Evolutionary conservation across 352 stramenopile genomes (phyloP).

Genomic region (Globisporangium solare): DNA sequence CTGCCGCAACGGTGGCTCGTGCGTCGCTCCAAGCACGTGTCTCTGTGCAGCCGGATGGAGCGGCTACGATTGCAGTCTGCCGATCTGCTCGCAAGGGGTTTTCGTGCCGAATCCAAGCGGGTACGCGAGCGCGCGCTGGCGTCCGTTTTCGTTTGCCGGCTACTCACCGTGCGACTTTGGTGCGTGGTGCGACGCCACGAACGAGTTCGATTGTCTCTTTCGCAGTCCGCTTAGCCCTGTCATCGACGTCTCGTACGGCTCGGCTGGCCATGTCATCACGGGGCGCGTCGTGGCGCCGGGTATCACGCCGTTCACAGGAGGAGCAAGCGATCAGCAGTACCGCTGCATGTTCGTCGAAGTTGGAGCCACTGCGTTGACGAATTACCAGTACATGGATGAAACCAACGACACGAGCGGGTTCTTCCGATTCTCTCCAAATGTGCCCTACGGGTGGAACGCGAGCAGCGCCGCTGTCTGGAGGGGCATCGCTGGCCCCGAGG

Average conservation of each 20-base stretch:
- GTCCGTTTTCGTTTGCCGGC: constrained; percentile 56
- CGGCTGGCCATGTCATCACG: constrained; percentile 18
- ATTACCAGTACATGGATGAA: constrained; percentile 88
- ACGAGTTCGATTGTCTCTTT: constrained; percentile 91
- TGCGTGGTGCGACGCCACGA: constrained; percentile 89
- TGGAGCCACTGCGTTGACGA: constrained; percentile 58
- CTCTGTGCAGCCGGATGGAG: constrained; percentile 90
- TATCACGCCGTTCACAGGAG: constrained; percentile 8
- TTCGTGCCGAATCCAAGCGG: constrained; percentile 84
- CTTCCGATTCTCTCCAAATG: constrained; percentile 76
- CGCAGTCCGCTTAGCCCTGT: constrained; percentile 35
- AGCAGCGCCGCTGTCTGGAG: constrained; percentile 57
- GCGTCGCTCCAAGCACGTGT: constrained; percentile 93
- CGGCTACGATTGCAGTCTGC: constrained; percentile 90
- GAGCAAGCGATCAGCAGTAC: too few species aligned
- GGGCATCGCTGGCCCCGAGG: constrained; percentile 32
- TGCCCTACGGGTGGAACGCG: constrained; percentile 85
- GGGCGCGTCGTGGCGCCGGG: constrained; percentile 23
- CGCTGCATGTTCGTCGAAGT: constrained; percentile 87
- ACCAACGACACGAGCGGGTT: constrained; percentile 62
- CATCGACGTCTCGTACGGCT: constrained; percentile 31
- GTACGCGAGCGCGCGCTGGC: constrained; percentile 48
- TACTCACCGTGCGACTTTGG: constrained; percentile 90
- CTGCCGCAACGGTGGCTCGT: constrained; percentile 89
- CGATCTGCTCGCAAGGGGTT: constrained; percentile 91